Evolutionary conservation across 2,329 filamentous ascomycete genomes (phyloP), one percentile per base, ranked within the genome.

Genomic region (Aspergillus sojae): DNA sequence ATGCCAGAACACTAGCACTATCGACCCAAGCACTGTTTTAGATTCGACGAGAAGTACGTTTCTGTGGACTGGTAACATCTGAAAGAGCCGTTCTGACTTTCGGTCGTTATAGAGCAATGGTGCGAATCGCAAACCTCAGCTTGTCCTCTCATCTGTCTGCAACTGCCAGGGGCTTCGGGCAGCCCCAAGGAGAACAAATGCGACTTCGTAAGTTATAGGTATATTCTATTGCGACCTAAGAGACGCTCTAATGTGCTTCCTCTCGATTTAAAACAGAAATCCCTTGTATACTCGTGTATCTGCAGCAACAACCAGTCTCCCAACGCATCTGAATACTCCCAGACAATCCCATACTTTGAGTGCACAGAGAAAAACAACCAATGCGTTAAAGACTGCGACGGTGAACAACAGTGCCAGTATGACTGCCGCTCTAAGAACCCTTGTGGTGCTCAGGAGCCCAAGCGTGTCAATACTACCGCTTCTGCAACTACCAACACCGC

Each of bases 311-410:
- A 81, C 67, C 67, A 82, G 60, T 72, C 78, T 5, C 87, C 87
- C 69, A 89, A 89, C 73, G 76, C 86, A 62, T 84, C 85, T 65
- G 79, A 88, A 71, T 89, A 86, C 81, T 86, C 85, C 39, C 83
- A 86, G 69, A 89, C 87, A 16, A 80, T 89, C 58, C 86, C 87
- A 21, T 89, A 85, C 80, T 89, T 81, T 77, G 80, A 85, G 75
- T 89, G 87, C 79, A 83, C 82, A 11, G 81, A 86, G 67, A 80
- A 79, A 76, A 85, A 84, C 74, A 85, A 80, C 71, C 79, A 87
- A 67, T 88, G 86, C 69, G 85, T 87, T 28, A 70, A 66, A 14
- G 77, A 76, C 68, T 89, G 87, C 67, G 61, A 63, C 71, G 69
- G 73, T 21, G 68, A 85, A 71, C 82, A 81, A 61, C 69, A 71